Evolutionary conservation across 2,329 filamentous ascomycete genomes (phyloP), one percentile per base, ranked within the genome.

Genomic region (Neofusicoccum laricinum): DNA sequence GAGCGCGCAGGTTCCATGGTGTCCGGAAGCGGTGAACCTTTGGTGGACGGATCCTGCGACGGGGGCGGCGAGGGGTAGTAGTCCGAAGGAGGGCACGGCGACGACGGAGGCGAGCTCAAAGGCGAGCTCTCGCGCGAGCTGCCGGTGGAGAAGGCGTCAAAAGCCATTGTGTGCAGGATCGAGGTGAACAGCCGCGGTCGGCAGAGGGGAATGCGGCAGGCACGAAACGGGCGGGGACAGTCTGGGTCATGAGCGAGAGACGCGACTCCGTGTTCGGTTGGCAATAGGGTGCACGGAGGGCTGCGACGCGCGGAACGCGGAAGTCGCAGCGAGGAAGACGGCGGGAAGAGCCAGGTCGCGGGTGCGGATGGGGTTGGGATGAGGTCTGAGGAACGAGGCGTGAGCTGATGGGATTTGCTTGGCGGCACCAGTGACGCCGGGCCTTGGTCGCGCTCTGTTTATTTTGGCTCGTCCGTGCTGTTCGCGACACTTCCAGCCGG

Each of bases 1-100:
- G 45, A 41, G 38, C 63, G 49, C n/a, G 68, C 64, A 2, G 75
- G 75, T 38, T 79, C 75, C 75, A 80, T 80, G 67, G 73, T 75
- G 68, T 82, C 79, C 21, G 80, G 80, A 15, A 72, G 74, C 12
- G 81, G 81, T n/a, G 80, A 80, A 25, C 76, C 74, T 69, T 75
- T 78, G 62, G 79, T 74, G 30, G 80, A 82, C 19, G 78, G 79
- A 63, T 78, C 75, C 66, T 80, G 79, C 30, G 80, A 82, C 12
- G 80, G 80, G 14, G 78, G 76, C 1, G 75, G 75, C 8, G 76
- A 77, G 40, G 74, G 74, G 69, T 77, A 76, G 69, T 67, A 59
- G 55, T 69, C 67, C 43, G 70, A 70, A 55, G 71, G 75, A 66
- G 69, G 74, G 68, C 68, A 69, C 53, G 76, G 75, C 62, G 75